These are phyloP conservation scores for Annulohypoxylon bovei DNA, from an alignment of 495 filamentous ascomycete species.

Conservation along the genomic window DNA sequence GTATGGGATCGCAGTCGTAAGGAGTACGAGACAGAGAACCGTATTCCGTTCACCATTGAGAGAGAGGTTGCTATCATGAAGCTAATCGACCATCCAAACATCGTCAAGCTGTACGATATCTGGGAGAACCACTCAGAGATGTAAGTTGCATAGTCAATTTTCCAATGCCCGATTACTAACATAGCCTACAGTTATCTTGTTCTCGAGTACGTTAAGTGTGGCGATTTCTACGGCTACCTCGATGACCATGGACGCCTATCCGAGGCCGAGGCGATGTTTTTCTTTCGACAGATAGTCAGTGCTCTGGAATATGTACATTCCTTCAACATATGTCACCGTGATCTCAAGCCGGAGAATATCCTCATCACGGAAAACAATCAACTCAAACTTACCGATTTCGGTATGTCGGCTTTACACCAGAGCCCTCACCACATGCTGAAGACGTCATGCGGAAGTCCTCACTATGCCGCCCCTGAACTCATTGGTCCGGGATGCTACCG, in stretches of 20 bases:
- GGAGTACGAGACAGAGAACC: slow-evolving; percentile 64
- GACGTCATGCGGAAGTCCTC: slow-evolving; percentile 94
- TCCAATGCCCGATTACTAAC: slow-evolving; percentile 38
- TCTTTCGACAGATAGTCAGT: slow-evolving; percentile 94
- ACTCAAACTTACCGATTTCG: slow-evolving; percentile 95
- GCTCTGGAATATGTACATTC: slow-evolving; percentile 91
- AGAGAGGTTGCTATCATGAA: slow-evolving; percentile 96
- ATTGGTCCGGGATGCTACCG: slow-evolving; percentile 76
- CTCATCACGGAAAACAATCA: slow-evolving; percentile 75
- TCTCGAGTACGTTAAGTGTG: slow-evolving; percentile 91
- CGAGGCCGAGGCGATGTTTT: slow-evolving; percentile 81
- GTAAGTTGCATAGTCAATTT: slow-evolving; percentile 63
- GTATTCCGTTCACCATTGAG: slow-evolving; percentile 87
- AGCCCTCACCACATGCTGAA: slow-evolving; percentile 72
- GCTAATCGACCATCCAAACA: slow-evolving; percentile 90
- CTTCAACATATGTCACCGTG: slow-evolving; percentile 93
- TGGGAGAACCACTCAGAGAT: slow-evolving; percentile 96
- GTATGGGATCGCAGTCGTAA: slow-evolving; percentile 54
- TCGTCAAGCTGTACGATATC: slow-evolving; percentile 90
- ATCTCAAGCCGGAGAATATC: slow-evolving; percentile 98
- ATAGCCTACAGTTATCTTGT: slow-evolving; percentile 81
- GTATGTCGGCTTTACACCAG: slow-evolving; percentile 95
- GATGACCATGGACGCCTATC: slow-evolving; percentile 69
- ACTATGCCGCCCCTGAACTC: slow-evolving; percentile 95
- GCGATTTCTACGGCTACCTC: slow-evolving; percentile 89